phyloP scores from a whole-genome alignment of 1,284 basidiomycete genomes.

The Schizophyllum amplum region DNA sequence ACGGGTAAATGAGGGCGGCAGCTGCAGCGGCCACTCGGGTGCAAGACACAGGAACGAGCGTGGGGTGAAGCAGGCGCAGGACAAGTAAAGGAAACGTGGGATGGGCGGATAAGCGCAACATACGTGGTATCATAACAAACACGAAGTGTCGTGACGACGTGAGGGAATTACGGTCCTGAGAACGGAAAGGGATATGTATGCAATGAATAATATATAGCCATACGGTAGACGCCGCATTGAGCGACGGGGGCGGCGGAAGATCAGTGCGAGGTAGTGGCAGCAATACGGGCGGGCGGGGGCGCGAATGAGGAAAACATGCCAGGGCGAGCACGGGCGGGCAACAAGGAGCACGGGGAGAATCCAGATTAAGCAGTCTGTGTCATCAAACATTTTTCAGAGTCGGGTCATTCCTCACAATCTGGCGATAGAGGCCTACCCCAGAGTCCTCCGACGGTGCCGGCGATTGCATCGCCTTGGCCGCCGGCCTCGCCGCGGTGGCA shows the following conservation, averaged over 20 bases:
- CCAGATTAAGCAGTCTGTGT: constrained; percentile 4
- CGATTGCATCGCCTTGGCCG: constrained; percentile 36
- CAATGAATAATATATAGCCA: not conserved
- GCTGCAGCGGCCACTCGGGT: not conserved
- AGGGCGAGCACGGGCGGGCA: constrained; percentile 7
- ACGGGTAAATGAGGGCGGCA: not conserved
- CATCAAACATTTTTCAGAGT: constrained; percentile 44
- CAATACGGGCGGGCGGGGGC: no score
- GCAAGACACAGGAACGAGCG: not conserved
- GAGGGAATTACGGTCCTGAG: not conserved
- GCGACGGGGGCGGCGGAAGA: no score
- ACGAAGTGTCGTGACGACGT: not conserved
- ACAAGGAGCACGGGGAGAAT: constrained; percentile 11
- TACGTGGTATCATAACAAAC: not conserved
- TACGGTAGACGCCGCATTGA: no score
- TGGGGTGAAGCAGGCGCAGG: not conserved
- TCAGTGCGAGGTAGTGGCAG: no score
- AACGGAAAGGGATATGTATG: not conserved
- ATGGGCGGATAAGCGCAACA: not conserved
- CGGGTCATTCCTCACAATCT: constrained; percentile 67
- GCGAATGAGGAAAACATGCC: no score
- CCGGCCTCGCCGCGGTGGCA: constrained; percentile 24
- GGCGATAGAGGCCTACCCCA: constrained; percentile 71
- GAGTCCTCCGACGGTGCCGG: constrained; percentile 81
- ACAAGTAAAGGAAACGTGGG: not conserved